These are phyloP conservation scores for Cucurbita maxima DNA, from an alignment of 306 rosid species.

Conservation along the genomic window DNA sequence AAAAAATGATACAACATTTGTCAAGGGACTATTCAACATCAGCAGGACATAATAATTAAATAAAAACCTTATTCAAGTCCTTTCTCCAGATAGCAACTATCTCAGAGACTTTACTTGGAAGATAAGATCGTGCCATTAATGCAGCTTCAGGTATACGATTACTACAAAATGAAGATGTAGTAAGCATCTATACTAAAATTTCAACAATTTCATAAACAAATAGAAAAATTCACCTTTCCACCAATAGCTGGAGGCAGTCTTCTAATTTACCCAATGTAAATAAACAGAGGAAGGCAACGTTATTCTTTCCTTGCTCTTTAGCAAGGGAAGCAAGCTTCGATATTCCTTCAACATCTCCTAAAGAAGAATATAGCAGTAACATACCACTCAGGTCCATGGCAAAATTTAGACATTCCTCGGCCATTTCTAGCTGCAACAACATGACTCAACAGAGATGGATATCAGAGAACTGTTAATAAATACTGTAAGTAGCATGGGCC, in stretches of 20 bases:
- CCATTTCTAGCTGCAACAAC: slow-evolving; percentile 87
- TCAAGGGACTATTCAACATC: neutral
- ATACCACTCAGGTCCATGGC: slow-evolving; percentile 98
- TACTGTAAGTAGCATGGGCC: neutral
- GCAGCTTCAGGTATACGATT: slow-evolving; percentile 99
- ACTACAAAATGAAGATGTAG: slow-evolving; percentile 28
- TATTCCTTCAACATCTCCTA: slow-evolving; percentile 94
- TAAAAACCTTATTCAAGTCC: slow-evolving; percentile 78
- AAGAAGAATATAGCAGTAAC: slow-evolving; percentile 89
- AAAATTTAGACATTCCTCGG: slow-evolving; percentile 78
- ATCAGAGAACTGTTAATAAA: neutral
- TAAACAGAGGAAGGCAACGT: slow-evolving; percentile 89
- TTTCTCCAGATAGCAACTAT: slow-evolving; percentile 84
- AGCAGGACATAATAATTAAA: neutral
- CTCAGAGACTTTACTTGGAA: slow-evolving; percentile 94
- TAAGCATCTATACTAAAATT: neutral
- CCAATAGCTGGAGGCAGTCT: slow-evolving; percentile 87
- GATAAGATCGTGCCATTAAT: slow-evolving; percentile 94
- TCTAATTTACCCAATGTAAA: slow-evolving; percentile 93
- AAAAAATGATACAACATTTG: neutral
- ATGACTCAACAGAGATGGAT: neutral
- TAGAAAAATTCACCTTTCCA: slow-evolving; percentile 54
- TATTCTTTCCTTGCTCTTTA: slow-evolving; percentile 97
- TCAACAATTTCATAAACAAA: neutral
- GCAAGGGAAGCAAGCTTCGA: slow-evolving; percentile 75